Conservation (phyloP, 2,329 filamentous ascomycete species). For the Metarhizium brunneum region DNA sequence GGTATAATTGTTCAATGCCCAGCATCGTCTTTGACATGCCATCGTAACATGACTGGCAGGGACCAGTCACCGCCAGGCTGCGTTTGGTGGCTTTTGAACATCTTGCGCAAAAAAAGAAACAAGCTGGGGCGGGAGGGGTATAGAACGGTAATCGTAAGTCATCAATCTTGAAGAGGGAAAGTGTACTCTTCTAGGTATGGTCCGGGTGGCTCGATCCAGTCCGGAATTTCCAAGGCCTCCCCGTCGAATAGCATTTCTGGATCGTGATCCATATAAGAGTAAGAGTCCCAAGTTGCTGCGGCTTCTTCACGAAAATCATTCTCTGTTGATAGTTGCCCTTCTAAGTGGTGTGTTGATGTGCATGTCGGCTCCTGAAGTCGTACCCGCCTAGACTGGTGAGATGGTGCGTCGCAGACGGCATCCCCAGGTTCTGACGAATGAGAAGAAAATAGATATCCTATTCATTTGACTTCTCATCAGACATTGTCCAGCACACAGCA, state of each 20-base stretch:
- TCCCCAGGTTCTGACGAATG: conserved; percentile 5
- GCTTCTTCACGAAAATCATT: conserved; percentile 8
- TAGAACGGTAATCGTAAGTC: background rate
- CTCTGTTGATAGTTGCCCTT: conserved; percentile 4
- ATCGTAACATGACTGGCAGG: background rate
- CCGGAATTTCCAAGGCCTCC: conserved; percentile 3
- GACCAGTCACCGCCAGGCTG: conserved; percentile 1
- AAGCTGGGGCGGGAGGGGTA: background rate
- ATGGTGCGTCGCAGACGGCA: conserved; percentile 1
- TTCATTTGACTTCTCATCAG: conserved; percentile 1
- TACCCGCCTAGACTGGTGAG: conserved; percentile 6
- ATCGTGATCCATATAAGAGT: conserved; percentile 6
- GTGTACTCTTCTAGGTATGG: conserved; percentile 6
- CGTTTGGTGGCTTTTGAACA: background rate
- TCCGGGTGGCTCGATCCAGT: conserved; percentile 7
- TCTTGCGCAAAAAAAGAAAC: background rate
- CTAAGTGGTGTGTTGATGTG: background rate
- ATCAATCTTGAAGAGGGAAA: conserved; percentile 4
- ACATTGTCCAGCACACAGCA: background rate
- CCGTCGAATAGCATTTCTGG: conserved; percentile 6
- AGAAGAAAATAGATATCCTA: conserved; percentile 7
- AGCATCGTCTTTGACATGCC: background rate
- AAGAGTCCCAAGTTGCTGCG: conserved; percentile 5
- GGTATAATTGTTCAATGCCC: background rate
- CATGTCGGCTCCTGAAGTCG: conserved; percentile 6